These are phyloP conservation scores for Backusella morwellensis DNA, from an alignment of 192 early-diverging fungal species.

Conservation along the genomic window DNA sequence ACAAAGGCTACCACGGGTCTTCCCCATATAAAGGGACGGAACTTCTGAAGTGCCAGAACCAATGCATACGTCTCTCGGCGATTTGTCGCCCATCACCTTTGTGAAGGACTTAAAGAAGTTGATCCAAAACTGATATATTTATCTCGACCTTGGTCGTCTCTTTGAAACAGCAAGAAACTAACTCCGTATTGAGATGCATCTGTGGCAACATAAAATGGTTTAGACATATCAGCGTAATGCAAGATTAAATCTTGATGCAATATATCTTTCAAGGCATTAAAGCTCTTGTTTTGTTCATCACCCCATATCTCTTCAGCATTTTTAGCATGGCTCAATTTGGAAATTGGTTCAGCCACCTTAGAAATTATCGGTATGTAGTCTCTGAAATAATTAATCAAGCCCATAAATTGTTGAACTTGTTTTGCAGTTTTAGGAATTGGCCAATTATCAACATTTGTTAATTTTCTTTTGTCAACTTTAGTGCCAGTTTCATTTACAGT, in stretches of 20 bases:
- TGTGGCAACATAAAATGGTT: neutral
- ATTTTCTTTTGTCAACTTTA: neutral
- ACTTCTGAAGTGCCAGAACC: neutral
- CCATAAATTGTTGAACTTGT: slow-evolving; percentile 1
- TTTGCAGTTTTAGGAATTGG: neutral
- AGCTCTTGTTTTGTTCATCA: neutral
- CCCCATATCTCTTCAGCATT: neutral
- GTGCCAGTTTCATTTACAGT: neutral
- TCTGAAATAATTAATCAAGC: neutral
- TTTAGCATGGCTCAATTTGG: neutral
- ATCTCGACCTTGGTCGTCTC: neutral
- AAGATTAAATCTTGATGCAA: neutral
- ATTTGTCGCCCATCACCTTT: neutral
- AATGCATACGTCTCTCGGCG: neutral
- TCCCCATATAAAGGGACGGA: neutral
- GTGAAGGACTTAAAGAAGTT: neutral
- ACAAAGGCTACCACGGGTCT: neutral
- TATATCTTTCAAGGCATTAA: neutral
- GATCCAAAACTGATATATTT: neutral
- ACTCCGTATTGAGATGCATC: neutral
- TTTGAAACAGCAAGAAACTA: neutral
- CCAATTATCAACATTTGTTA: neutral
- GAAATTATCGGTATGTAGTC: neutral
- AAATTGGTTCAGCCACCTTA: neutral
- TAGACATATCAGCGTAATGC: neutral